phyloP scores from a whole-genome alignment of 768 basidiomycete species.

The Amanita jacksonii region DNA sequence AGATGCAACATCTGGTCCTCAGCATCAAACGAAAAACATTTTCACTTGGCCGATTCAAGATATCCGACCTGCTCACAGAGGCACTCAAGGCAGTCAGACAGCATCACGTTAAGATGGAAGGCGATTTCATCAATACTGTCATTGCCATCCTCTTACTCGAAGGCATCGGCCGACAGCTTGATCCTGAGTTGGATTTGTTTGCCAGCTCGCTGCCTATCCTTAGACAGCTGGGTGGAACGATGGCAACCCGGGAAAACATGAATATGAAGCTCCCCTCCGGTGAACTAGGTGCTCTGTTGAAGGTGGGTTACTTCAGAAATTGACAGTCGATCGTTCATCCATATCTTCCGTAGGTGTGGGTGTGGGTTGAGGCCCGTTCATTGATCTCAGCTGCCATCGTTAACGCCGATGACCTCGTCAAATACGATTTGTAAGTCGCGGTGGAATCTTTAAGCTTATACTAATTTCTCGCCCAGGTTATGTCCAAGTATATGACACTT shows the following conservation, averaged over 20 bases:
- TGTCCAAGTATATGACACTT: slow-evolving; percentile 20
- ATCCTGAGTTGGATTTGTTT: slow-evolving; percentile 89
- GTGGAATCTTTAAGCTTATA: not conserved
- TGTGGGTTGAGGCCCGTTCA: slow-evolving; percentile 87
- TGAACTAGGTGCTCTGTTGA: slow-evolving; percentile 78
- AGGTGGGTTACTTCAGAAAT: slow-evolving; percentile 40
- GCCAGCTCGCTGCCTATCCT: slow-evolving; percentile 92
- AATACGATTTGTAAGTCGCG: slow-evolving; percentile 68
- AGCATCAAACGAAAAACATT: slow-evolving; percentile 95
- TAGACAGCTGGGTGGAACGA: slow-evolving; percentile 83
- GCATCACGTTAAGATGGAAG: slow-evolving; percentile 98
- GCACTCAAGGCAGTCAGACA: slow-evolving; percentile 78
- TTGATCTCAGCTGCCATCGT: slow-evolving; percentile 71
- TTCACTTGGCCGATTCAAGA: slow-evolving; percentile 92
- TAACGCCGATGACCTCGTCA: slow-evolving; percentile 78
- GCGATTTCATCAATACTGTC: slow-evolving; percentile 97
- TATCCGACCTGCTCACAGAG: slow-evolving; percentile 85
- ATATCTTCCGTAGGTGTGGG: slow-evolving; percentile 60
- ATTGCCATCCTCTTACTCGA: slow-evolving; percentile 89
- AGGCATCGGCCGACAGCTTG: slow-evolving; percentile 90
- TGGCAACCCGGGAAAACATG: slow-evolving; percentile 61
- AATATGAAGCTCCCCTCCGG: slow-evolving; percentile 52
- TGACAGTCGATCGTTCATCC: not conserved
- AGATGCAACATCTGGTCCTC: slow-evolving; percentile 94
- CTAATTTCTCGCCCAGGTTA: slow-evolving; percentile 14